Conservation (phyloP, 2,329 filamentous ascomycete genomes). For the Microsporum ferrugineum region DNA sequence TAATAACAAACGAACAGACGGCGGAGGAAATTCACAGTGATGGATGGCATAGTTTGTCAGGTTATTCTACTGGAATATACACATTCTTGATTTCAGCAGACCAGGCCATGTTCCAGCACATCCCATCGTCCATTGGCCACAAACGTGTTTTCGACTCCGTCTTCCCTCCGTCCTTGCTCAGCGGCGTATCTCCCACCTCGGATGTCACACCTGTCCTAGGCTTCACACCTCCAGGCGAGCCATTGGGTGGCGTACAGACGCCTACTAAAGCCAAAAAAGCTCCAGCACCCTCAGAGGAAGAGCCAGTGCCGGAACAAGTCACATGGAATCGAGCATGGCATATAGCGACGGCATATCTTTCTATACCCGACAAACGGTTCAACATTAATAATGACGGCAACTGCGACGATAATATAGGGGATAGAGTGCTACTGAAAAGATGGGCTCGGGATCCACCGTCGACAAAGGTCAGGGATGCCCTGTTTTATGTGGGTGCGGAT, state of each 20-base stretch:
- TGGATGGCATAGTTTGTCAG: neutral
- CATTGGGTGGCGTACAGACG: slow-evolving; percentile 10
- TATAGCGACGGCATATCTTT: slow-evolving; percentile 30
- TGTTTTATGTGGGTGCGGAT: slow-evolving; percentile 24
- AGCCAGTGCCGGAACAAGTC: slow-evolving; percentile 21
- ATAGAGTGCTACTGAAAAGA: slow-evolving; percentile 20
- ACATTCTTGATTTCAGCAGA: slow-evolving; percentile 3
- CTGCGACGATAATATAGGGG: slow-evolving; percentile 15
- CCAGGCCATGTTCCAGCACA: slow-evolving; percentile 12
- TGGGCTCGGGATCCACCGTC: slow-evolving; percentile 24
- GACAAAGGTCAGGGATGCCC: slow-evolving; percentile 23
- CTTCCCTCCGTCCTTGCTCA: slow-evolving; percentile 30
- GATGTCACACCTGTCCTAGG: slow-evolving; percentile 18
- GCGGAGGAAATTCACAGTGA: neutral
- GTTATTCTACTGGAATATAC: neutral
- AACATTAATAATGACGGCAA: slow-evolving; percentile 7
- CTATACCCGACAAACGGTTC: slow-evolving; percentile 28
- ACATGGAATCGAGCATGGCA: slow-evolving; percentile 33
- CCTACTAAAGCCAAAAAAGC: neutral
- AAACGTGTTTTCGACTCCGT: slow-evolving; percentile 36
- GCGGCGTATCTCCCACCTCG: slow-evolving; percentile 22
- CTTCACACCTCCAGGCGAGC: slow-evolving; percentile 12
- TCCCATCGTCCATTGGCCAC: slow-evolving; percentile 17
- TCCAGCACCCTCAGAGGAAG: neutral
- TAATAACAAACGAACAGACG: neutral